A percentile compares a stretch with the other conserved stretches of the same genome.
phyloP scores from a whole-genome alignment of 345 rosid genomes.

The Gossypium arboreum region DNA sequence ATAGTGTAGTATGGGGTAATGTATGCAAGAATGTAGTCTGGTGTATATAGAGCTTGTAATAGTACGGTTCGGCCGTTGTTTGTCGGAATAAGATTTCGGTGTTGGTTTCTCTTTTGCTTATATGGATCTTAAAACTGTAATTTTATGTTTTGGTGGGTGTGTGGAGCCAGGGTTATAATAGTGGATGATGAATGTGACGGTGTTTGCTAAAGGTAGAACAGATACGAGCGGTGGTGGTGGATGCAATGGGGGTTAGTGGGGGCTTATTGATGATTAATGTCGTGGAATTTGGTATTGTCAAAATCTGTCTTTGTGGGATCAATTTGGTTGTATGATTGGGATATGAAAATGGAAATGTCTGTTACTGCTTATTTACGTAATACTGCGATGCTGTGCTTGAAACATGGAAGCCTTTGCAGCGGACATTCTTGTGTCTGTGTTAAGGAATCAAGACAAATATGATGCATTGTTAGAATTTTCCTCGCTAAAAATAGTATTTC shows the following conservation, averaged over 20 bases:
- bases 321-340: background rate
- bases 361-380: background rate
- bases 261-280: background rate
- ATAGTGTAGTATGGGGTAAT: background rate
- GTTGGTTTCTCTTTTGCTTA: background rate
- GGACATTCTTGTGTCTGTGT: background rate
- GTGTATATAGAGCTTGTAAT: slow-evolving; percentile 7
- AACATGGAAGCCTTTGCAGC: background rate
- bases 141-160: background rate
- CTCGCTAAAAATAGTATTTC: no score
- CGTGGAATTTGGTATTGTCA: background rate
- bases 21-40: background rate
- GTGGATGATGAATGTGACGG: background rate
- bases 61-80: background rate
- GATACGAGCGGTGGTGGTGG: background rate
- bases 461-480: no score
- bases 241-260: background rate
- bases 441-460: background rate
- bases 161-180: background rate
- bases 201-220: slow-evolving; percentile 8
- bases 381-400: background rate
- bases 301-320: background rate
- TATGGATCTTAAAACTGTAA: background rate
- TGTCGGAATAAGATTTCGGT: slow-evolving; percentile 6
- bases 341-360: background rate